Percentiles rank a stretch among this genome's conserved stretches.
Conservation (phyloP, 1,284 basidiomycete species). For the Irpex sp. region DNA sequence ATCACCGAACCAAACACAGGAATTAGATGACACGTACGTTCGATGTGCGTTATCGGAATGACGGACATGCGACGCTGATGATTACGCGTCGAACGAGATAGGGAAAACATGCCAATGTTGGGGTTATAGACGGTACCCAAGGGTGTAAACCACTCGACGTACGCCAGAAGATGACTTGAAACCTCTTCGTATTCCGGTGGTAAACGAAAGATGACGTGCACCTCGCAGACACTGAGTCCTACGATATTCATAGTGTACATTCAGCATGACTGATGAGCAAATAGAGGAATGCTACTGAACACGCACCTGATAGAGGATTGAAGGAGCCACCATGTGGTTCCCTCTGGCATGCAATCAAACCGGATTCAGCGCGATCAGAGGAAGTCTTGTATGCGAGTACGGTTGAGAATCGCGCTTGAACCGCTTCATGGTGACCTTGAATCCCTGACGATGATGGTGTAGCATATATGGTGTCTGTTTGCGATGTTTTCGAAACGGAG, state of each 20-base stretch:
- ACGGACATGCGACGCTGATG: too few relatives aligned
- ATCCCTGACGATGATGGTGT: not conserved
- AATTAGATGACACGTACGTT: too few relatives aligned
- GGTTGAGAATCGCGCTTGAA: not conserved
- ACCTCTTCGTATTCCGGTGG: too few relatives aligned
- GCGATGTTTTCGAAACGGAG: not conserved
- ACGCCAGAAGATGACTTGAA: too few relatives aligned
- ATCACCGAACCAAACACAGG: too few relatives aligned
- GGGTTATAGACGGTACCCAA: too few relatives aligned
- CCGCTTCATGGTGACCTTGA: not conserved
- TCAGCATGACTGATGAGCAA: not conserved
- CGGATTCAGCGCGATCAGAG: not conserved
- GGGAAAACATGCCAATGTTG: too few relatives aligned
- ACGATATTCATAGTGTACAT: not conserved
- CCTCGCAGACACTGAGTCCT: too few relatives aligned
- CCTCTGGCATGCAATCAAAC: not conserved
- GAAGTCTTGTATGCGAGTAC: conserved; percentile 1
- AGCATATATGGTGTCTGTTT: conserved; percentile 5
- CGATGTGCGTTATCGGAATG: too few relatives aligned
- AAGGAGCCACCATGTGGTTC: not conserved
- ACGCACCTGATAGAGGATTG: not conserved
- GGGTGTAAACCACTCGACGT: too few relatives aligned
- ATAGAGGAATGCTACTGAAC: not conserved
- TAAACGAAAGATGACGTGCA: too few relatives aligned
- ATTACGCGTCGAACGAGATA: too few relatives aligned